Conservation (phyloP, 495 filamentous ascomycete species). For the Acidiella bohemica region DNA sequence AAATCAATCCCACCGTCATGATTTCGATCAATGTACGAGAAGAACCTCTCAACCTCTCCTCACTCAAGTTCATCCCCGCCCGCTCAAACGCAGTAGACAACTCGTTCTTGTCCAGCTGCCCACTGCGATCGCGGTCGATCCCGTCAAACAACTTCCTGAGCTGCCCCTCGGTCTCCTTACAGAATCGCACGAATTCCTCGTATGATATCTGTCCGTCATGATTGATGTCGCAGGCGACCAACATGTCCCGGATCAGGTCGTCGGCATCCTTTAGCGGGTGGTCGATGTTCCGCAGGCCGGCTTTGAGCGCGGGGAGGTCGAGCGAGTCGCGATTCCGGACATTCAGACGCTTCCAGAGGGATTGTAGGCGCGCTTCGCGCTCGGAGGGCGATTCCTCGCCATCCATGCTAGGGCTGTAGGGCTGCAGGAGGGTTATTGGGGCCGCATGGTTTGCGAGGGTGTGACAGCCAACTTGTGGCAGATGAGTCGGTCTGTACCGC, state of each 20-base stretch:
- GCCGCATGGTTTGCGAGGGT: conserved; percentile 14
- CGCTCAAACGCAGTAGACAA: conserved; percentile 60
- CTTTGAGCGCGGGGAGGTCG: conserved; percentile 69
- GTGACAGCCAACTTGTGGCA: background rate
- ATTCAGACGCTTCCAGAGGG: conserved; percentile 70
- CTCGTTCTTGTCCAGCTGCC: conserved; percentile 77
- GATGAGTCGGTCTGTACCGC: background rate
- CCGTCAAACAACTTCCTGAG: conserved; percentile 67
- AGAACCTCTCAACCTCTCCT: conserved; percentile 71
- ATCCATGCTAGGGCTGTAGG: conserved; percentile 26
- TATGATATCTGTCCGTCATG: conserved; percentile 84
- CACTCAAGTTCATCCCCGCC: conserved; percentile 67
- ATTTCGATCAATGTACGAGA: conserved; percentile 78
- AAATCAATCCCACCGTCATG: conserved; percentile 80
- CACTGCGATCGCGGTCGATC: conserved; percentile 78
- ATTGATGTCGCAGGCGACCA: conserved; percentile 69
- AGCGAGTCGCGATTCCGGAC: conserved; percentile 60
- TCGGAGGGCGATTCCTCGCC: conserved; percentile 41
- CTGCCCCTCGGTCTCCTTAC: conserved; percentile 71
- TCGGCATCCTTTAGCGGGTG: conserved; percentile 95
- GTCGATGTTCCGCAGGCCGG: conserved; percentile 75
- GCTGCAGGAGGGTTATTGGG: conserved; percentile 6
- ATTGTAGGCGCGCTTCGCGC: conserved; percentile 61
- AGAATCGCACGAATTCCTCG: conserved; percentile 78
- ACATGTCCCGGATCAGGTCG: conserved; percentile 63